Evolutionary conservation across 139 green algal genomes (phyloP), one percentile per base, ranked within the genome.

Genomic region (Desmodesmus armatus): DNA sequence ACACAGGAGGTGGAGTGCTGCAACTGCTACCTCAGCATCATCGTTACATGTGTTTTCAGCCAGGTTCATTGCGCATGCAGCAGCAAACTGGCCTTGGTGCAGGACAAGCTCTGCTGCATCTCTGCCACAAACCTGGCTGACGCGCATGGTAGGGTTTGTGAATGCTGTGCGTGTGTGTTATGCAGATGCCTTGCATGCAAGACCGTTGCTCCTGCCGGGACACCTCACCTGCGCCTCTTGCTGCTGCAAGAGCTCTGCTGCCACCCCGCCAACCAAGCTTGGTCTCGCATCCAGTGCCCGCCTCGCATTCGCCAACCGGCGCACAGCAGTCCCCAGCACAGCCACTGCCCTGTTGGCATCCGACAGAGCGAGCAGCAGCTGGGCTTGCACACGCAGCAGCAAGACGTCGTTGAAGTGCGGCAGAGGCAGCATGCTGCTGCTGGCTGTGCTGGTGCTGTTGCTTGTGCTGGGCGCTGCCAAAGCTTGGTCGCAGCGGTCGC

Each of bases 191-290:
- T n/a, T n/a, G n/a, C n/a, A n/a, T n/a, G n/a, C n/a, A n/a, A n/a
- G n/a, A n/a, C n/a, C n/a, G n/a, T n/a, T n/a, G n/a, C 17, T 62
- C 15, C 15, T 62, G 51, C 43, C 23, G 69, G 19, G 53, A 13
- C 21, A 23, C n/a, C 55, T 4, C 23, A 84, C 78, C 78, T 84
- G 78, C 2, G 78, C 78, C 25, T 84, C 78, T 39, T 84, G 78
- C 62, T 84, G 41, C n/a, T 19, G 33, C 19, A 77, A 43, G 29
- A 77, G 27, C 15, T n/a, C 62, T 11, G 41, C 62, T 17, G 43
- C 78, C 44, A 63, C 78, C 47, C n/a, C 78, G 2, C 62, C 35
- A 25, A n/a, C n/a, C n/a, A n/a, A n/a, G 33, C n/a, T 43, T 41
- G 49, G 62, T 31, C 43, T 55, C 7, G 19, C 55, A 27, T 27